Conservation (phyloP, 1,139 yeast genomes). For the Suhomyces coccinellae region DNA sequence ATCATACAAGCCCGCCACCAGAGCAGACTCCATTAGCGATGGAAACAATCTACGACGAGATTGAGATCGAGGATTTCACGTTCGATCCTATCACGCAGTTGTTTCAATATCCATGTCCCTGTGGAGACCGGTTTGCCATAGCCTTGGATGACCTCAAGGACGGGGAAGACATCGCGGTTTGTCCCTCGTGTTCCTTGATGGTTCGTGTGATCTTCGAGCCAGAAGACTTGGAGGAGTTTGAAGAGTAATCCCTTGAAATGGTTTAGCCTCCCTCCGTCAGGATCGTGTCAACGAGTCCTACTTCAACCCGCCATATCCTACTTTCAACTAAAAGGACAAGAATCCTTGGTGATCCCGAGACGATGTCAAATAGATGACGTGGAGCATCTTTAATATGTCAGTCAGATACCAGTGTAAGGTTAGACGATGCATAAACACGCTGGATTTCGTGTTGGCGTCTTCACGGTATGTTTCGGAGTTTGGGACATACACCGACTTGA, state of each 20-base stretch:
- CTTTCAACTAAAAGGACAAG: too few relatives aligned
- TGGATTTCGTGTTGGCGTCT: too few relatives aligned
- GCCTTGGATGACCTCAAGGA: slow-evolving; percentile 81
- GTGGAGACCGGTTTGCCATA: slow-evolving; percentile 94
- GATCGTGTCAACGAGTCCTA: too few relatives aligned
- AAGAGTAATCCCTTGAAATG: slow-evolving; percentile 4
- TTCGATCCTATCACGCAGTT: slow-evolving; percentile 78
- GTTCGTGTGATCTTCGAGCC: slow-evolving; percentile 84
- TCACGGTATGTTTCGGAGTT: too few relatives aligned
- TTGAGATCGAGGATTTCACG: slow-evolving; percentile 95
- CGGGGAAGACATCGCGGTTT: slow-evolving; percentile 92
- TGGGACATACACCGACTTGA: too few relatives aligned
- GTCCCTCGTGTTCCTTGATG: slow-evolving; percentile 95
- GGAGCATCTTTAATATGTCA: too few relatives aligned
- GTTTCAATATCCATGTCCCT: slow-evolving; percentile 96
- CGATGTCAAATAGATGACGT: too few relatives aligned
- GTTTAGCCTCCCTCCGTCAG: not conserved
- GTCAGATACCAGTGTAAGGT: too few relatives aligned
- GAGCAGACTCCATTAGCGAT: slow-evolving; percentile 17
- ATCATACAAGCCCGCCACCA: not conserved
- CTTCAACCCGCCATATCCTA: too few relatives aligned
- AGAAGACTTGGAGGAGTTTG: slow-evolving; percentile 43
- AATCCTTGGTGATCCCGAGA: too few relatives aligned
- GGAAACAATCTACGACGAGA: slow-evolving; percentile 82
- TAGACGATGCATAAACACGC: too few relatives aligned